These are phyloP conservation scores for Moniliella sp. DNA, from an alignment of 1,284 basidiomycete genomes.

Conservation along the genomic window DNA sequence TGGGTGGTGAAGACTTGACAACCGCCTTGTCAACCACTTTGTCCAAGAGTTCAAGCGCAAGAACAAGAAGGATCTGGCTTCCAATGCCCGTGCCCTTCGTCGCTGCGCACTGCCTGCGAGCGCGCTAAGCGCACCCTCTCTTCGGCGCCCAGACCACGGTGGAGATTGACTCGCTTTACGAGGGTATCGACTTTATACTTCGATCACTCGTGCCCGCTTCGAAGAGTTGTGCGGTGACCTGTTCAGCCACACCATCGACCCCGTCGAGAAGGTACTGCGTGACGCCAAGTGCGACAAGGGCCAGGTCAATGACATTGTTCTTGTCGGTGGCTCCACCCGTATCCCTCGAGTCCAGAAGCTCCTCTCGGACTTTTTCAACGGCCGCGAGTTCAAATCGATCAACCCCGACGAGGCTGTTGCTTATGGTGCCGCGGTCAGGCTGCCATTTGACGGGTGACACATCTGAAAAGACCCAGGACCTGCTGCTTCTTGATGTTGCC, in stretches of 20 bases:
- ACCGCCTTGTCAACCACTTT: conserved; percentile 40
- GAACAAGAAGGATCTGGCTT: conserved; percentile 42
- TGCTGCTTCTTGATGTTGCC: conserved; percentile 86
- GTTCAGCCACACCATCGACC: conserved; percentile 88
- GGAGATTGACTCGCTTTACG: conserved; percentile 90
- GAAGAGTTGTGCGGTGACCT: conserved; percentile 92
- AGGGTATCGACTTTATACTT: conserved; percentile 97
- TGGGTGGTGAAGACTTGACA: conserved; percentile 99
- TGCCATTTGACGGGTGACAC: conserved; percentile 90
- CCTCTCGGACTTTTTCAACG: conserved; percentile 95
- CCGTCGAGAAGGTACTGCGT: conserved; percentile 90
- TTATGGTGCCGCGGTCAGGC: conserved; percentile 98
- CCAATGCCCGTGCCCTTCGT: conserved; percentile 73
- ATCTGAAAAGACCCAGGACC: conserved; percentile 88
- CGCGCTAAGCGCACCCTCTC: conserved; percentile 96
- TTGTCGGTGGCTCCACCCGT: conserved; percentile 94
- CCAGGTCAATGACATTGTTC: conserved; percentile 75
- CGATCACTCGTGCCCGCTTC: conserved; percentile 91
- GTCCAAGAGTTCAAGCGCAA: conserved; percentile 46
- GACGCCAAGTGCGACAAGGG: conserved; percentile 93
- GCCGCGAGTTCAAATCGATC: conserved; percentile 47
- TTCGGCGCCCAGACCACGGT: conserved; percentile 83
- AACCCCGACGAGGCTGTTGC: conserved; percentile 99
- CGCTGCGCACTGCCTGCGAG: conserved; percentile 93
- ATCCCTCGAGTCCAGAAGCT: conserved; percentile 94